These are phyloP conservation scores for Acanthamoeba triangularis DNA, from an alignment of 208 protist species.

Conservation along the genomic window DNA sequence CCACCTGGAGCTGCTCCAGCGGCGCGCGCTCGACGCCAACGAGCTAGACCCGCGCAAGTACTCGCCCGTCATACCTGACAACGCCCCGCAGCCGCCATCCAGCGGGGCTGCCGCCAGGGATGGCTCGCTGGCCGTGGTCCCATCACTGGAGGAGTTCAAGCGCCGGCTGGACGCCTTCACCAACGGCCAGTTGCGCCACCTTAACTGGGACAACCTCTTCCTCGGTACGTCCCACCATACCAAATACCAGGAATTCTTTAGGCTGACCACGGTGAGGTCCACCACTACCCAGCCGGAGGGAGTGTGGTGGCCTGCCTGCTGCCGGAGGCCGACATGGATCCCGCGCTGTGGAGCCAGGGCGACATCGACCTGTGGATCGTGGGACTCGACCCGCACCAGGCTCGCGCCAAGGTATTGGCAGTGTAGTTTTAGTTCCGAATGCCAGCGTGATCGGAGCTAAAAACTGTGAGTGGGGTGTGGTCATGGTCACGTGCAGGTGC, in stretches of 20 bases:
- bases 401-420: background rate
- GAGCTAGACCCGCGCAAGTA: background rate
- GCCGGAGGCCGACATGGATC: background rate
- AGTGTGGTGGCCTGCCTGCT: background rate
- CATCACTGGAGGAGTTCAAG: background rate
- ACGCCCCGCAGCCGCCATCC: background rate
- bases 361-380: slow-evolving; percentile 43
- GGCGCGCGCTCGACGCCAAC: background rate
- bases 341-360: background rate
- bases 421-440: background rate
- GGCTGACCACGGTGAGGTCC: background rate
- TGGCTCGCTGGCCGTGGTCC: background rate
- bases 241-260: background rate
- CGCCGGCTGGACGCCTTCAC: slow-evolving; percentile 30
- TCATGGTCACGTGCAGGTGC: background rate
- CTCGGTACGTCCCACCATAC: background rate
- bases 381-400: background rate
- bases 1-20: background rate
- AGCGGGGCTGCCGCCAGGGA: background rate
- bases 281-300: background rate
- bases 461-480: no score
- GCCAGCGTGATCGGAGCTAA: background rate
- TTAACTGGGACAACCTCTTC: slow-evolving; percentile 6
- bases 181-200: slow-evolving; percentile 7
- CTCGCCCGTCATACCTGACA: background rate